Conservation (phyloP, 1,139 yeast genomes). For the Blastobotrys indianensis region DNA sequence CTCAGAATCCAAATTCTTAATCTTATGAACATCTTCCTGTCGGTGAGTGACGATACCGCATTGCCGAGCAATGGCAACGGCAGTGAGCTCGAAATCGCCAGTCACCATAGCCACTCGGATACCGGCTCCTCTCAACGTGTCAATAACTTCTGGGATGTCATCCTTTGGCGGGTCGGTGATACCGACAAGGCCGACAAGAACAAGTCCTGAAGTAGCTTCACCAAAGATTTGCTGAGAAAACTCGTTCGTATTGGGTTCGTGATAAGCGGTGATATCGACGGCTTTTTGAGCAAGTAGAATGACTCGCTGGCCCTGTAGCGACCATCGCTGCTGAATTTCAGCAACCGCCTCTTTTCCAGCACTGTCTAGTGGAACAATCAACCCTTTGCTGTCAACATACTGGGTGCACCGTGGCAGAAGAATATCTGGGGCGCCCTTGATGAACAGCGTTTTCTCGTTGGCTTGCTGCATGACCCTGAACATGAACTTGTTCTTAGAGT, state of each 20-base stretch:
- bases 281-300: conserved; percentile 38
- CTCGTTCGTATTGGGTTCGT: neutral
- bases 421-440: conserved; percentile 53
- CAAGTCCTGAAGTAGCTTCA: conserved; percentile 14
- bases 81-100: conserved; percentile 50
- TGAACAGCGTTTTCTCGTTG: conserved; percentile 15
- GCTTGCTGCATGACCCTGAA: conserved; percentile 20
- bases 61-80: conserved; percentile 45
- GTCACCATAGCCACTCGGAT: conserved; percentile 49
- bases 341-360: neutral
- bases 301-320: conserved; percentile 39
- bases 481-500: conserved; percentile 49
- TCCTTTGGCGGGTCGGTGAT: conserved; percentile 49
- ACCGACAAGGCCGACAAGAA: conserved; percentile 43
- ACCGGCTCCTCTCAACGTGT: conserved; percentile 42
- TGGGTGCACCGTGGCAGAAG: conserved; percentile 39
- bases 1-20: neutral
- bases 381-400: conserved; percentile 33
- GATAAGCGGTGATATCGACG: no score
- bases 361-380: neutral
- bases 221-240: neutral
- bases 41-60: conserved; percentile 20
- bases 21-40: conserved; percentile 2
- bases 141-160: conserved; percentile 39
- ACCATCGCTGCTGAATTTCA: neutral